These are phyloP conservation scores for Tephrocybe sp. DNA, from an alignment of 768 basidiomycete genomes.

Conservation along the genomic window DNA sequence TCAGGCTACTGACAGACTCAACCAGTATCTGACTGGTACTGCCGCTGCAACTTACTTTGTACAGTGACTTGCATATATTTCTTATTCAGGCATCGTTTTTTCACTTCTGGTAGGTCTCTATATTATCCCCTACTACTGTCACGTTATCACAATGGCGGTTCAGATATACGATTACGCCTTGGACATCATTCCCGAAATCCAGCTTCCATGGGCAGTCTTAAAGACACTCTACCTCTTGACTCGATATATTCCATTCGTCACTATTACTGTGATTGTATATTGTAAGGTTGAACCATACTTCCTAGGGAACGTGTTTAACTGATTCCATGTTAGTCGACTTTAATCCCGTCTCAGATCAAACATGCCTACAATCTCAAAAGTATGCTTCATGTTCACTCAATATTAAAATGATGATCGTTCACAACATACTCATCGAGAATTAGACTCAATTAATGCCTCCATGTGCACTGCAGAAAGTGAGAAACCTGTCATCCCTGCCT, in stretches of 20 bases:
- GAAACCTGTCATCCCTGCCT: not conserved
- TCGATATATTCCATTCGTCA: constrained; percentile 9
- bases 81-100: no score
- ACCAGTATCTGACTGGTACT: no score
- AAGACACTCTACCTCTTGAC: constrained; percentile 12
- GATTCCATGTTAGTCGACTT: not conserved
- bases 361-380: not conserved
- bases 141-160: not conserved
- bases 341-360: not conserved
- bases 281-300: not conserved
- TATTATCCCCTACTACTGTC: no score
- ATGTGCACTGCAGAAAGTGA: constrained; percentile 4
- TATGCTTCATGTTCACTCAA: not conserved
- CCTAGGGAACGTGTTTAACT: not conserved
- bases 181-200: constrained; percentile 6
- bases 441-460: constrained; percentile 4
- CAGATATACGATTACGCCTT: constrained; percentile 21
- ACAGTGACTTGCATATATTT: no score
- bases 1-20: no score
- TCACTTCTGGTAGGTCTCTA: no score
- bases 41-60: no score
- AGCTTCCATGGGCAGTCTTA: constrained; percentile 5
- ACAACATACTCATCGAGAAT: not conserved
- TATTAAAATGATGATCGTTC: not conserved
- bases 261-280: not conserved